phyloP scores from a whole-genome alignment of 495 filamentous ascomycete species.

The Neurospora discreta region DNA sequence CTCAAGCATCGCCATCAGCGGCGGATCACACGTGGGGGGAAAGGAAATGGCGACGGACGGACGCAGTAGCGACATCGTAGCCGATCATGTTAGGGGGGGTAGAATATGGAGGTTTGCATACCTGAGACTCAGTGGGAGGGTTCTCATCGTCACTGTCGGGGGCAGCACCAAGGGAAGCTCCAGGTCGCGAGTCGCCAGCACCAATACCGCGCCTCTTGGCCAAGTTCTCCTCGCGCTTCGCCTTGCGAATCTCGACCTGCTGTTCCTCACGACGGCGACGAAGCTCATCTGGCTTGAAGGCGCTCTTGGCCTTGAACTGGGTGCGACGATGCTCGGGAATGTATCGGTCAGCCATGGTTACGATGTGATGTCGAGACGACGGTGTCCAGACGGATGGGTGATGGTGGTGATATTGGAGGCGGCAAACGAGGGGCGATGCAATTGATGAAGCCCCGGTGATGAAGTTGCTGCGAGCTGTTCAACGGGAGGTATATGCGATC shows the following conservation, averaged over 20 bases:
- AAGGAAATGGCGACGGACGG: not conserved
- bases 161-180: slow-evolving; percentile 73
- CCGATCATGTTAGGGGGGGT: not conserved
- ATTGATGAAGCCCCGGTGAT: not conserved
- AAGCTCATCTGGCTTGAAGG: slow-evolving; percentile 98
- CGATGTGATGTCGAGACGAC: slow-evolving; percentile 15
- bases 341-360: slow-evolving; percentile 91
- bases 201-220: slow-evolving; percentile 93
- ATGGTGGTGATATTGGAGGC: slow-evolving; percentile 26
- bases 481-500: slow-evolving; percentile 34
- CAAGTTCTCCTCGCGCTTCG: slow-evolving; percentile 95
- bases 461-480: slow-evolving; percentile 24
- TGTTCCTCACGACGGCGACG: slow-evolving; percentile 97
- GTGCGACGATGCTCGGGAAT: slow-evolving; percentile 99
- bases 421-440: slow-evolving; percentile 1
- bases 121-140: slow-evolving; percentile 88
- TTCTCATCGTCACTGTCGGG: slow-evolving; percentile 97
- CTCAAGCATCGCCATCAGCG: not conserved
- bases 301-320: slow-evolving; percentile 96
- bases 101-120: slow-evolving; percentile 41
- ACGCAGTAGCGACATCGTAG: not conserved
- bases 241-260: slow-evolving; percentile 96
- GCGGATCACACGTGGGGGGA: slow-evolving; percentile 6
- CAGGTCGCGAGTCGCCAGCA: slow-evolving; percentile 67
- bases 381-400: slow-evolving; percentile 16